These are phyloP conservation scores for Verticillium nonalfalfae DNA, from an alignment of 2,329 filamentous ascomycete genomes.

Conservation along the genomic window DNA sequence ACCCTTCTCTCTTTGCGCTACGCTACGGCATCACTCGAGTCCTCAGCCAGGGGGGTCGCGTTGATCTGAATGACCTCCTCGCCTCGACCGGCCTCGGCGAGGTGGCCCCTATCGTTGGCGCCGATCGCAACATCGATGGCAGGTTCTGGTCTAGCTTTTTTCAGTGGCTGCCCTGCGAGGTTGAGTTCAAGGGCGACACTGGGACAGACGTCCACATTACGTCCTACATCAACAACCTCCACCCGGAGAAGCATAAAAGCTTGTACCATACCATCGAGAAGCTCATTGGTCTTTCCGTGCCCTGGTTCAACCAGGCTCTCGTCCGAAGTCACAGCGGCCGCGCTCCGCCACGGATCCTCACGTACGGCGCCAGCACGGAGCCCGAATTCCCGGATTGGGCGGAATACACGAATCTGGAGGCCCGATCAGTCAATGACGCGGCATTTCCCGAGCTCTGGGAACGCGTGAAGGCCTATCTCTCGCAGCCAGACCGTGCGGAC, in stretches of 20 bases:
- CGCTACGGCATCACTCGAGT: constrained; percentile 41
- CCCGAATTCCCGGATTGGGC: neutral
- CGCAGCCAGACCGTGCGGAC: neutral
- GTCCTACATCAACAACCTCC: constrained; percentile 49
- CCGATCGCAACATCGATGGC: neutral
- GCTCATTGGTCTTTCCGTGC: constrained; percentile 32
- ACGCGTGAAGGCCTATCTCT: neutral
- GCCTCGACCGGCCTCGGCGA: constrained; percentile 24
- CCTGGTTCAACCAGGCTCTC: constrained; percentile 33
- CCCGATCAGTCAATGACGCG: constrained; percentile 3
- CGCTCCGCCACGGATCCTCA: neutral
- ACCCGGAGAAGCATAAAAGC: constrained; percentile 29
- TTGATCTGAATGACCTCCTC: constrained; percentile 30
- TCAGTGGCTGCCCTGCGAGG: constrained; percentile 44
- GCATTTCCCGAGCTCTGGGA: neutral
- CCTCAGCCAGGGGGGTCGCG: constrained; percentile 14
- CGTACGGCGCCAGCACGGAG: neutral
- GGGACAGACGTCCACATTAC: constrained; percentile 25
- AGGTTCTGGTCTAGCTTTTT: constrained; percentile 16
- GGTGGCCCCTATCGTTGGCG: neutral
- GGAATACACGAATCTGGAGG: neutral
- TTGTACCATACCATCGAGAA: constrained; percentile 35
- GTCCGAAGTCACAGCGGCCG: neutral
- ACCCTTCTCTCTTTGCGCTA: constrained; percentile 58
- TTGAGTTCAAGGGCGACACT: constrained; percentile 28